Percentiles rank a stretch among this genome's conserved stretches.
phyloP scores from a whole-genome alignment of 1,284 basidiomycete species.

The Termitomyces sp. region DNA sequence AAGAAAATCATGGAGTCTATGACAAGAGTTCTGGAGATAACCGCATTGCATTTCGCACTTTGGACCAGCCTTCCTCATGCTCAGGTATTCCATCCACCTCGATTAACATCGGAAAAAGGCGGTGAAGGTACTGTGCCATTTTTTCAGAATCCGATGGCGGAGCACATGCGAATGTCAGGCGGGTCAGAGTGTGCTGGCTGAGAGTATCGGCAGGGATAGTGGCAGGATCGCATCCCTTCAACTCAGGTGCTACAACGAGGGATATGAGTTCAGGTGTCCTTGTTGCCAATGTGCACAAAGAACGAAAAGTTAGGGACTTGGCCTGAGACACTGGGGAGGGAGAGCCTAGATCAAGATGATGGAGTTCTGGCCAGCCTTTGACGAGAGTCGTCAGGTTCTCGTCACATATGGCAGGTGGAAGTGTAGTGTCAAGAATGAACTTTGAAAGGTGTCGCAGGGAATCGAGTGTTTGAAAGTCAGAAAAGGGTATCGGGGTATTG shows the following conservation, averaged over 20 bases:
- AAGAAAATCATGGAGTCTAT: background rate
- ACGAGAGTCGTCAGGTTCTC: conserved; percentile 34
- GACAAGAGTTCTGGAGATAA: background rate
- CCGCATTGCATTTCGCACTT: conserved; percentile 14
- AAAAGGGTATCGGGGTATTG: conserved; percentile 17
- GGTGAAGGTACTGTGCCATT: conserved; percentile 21
- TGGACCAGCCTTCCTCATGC: conserved; percentile 21
- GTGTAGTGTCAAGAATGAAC: conserved; percentile 36
- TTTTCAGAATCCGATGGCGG: conserved; percentile 6
- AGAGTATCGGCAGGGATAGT: conserved; percentile 7
- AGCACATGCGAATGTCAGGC: conserved; percentile 21
- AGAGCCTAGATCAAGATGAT: conserved; percentile 39
- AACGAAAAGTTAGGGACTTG: conserved; percentile 30
- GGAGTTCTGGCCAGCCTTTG: conserved; percentile 42
- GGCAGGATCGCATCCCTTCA: conserved; percentile 6
- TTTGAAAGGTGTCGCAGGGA: conserved; percentile 29
- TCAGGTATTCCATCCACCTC: conserved; percentile 24
- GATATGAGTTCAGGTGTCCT: conserved; percentile 30
- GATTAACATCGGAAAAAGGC: conserved; percentile 27
- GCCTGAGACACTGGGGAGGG: conserved; percentile 22
- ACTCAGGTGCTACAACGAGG: conserved; percentile 34
- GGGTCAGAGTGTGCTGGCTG: conserved; percentile 15
- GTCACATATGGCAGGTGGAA: conserved; percentile 38
- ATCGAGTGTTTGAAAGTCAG: conserved; percentile 28
- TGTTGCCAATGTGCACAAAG: conserved; percentile 31